Conservation (phyloP, 345 rosid genomes). For the Citrus mangshanensis region DNA sequence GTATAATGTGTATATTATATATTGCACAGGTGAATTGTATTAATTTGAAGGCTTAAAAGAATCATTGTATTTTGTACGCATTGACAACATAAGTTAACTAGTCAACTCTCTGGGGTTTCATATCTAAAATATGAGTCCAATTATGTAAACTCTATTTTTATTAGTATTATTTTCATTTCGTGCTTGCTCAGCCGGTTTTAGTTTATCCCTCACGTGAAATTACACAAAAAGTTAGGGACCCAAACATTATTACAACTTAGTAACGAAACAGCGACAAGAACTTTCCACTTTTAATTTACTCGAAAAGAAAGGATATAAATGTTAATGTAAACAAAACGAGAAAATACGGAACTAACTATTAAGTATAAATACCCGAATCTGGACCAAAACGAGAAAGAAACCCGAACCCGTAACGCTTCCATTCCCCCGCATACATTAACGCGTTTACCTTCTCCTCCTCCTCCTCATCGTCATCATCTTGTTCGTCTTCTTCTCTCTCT, state of each 20-base stretch:
- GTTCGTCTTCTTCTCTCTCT: background rate
- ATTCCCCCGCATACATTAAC: background rate
- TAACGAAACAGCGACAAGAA: no score
- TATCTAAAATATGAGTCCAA: no score
- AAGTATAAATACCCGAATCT: background rate
- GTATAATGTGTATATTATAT: rapidly evolving
- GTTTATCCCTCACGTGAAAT: no score
- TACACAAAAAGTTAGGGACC: background rate
- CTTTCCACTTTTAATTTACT: no score
- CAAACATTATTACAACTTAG: background rate
- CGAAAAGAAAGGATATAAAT: background rate
- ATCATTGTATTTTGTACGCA: no score
- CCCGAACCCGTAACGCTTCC: background rate
- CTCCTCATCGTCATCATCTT: background rate
- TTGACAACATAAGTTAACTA: no score
- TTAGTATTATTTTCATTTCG: no score
- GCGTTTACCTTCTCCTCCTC: constrained; percentile 9
- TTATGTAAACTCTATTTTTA: no score
- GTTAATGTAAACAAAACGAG: background rate
- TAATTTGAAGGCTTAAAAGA: no score
- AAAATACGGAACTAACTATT: background rate
- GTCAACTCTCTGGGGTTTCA: no score
- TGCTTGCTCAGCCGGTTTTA: no score
- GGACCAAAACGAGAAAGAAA: background rate
- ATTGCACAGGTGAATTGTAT: no score